phyloP scores from a whole-genome alignment of 2,329 filamentous ascomycete genomes.

The Sodiomyces alkalinus region DNA sequence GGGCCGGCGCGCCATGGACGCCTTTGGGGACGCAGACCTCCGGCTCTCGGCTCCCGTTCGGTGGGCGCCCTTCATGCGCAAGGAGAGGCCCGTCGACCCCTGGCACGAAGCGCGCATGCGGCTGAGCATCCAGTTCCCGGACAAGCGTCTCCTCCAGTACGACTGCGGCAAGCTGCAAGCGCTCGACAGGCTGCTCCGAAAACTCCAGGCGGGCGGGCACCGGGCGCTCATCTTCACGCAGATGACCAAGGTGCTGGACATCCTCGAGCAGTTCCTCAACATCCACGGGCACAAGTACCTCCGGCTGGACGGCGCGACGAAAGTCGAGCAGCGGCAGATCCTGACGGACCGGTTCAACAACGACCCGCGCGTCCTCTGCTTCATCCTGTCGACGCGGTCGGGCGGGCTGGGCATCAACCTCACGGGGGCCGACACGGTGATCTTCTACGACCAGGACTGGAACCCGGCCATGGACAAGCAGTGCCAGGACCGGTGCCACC shows the following conservation, averaged over 20 bases:
- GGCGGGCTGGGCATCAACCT: conserved; percentile 93
- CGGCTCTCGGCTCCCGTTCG: conserved; percentile 40
- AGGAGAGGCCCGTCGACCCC: conserved; percentile 50
- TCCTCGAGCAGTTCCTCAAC: conserved; percentile 93
- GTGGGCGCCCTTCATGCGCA: conserved; percentile 40
- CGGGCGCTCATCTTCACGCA: conserved; percentile 97
- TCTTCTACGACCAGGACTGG: conserved; percentile 99
- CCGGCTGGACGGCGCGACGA: conserved; percentile 88
- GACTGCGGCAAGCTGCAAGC: conserved; percentile 94
- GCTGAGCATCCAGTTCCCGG: conserved; percentile 88
- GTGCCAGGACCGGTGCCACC: conserved; percentile 92
- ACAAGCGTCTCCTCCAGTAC: conserved; percentile 90
- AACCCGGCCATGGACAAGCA: conserved; percentile 99
- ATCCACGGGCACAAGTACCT: conserved; percentile 97
- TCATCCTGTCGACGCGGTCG: conserved; percentile 89
- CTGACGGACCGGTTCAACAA: conserved; percentile 95
- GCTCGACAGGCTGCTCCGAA: conserved; percentile 71
- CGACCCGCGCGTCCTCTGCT: conserved; percentile 80
- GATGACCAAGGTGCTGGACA: conserved; percentile 97
- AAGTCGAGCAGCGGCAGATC: conserved; percentile 89
- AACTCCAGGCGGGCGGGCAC: conserved; percentile 78
- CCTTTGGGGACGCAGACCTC: conserved; percentile 41
- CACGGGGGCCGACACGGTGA: conserved; percentile 91
- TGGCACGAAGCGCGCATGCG: conserved; percentile 92
- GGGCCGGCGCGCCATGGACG: conserved; percentile 40